Base-by-base conservation (phyloP, 768 basidiomycete species). In the Russula sp. region DNA sequence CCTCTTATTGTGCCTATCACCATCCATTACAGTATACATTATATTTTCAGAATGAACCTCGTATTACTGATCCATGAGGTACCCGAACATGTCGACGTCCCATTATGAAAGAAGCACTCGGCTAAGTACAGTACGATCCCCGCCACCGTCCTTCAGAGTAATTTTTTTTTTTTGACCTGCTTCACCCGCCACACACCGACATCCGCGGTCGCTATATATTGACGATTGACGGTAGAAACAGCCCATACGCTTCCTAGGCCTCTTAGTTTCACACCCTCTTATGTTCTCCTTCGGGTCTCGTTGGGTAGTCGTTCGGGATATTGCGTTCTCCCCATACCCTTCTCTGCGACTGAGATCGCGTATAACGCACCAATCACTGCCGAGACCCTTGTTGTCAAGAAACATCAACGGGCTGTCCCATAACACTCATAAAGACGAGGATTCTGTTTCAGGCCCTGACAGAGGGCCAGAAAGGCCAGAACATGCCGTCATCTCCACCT, bases 401-500 rank as follows among this genome's bases (percentile, higher is more conserved):
- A 65, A 42, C 46, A 3, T 48, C 32, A 57, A 48, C 9, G 20
- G 3, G 10, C 20, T 30, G 18, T 56, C 64, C 2, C 36, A 5
- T 46, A 7, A n/a, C 20, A 5, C 18, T 9, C 49, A 10, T 28
- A 48, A 60, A 26, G 28, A 26, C 24, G n/a, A 36, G 16, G 59
- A 26, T 16, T 10, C 46, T 20, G 24, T 46, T 22, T 52, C 59
- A 4, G 50, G 32, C 55, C 22, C 24, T 34, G 52, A 64, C 40
- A 34, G 38, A 18, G 61, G 30, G 14, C 58, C 40, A 53, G 61
- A 34, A 26, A 63, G 54, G 56, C 70, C 69, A 22, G 87, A 92
- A 58, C 92, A 94, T 79, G 94, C 94, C 6, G 94, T 95, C 67
- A 94, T 96, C 59, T 93, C 91, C 1, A 86, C 94, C 0, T 96